Base-by-base conservation (phyloP, 2,329 filamentous ascomycete genomes). In the Ilyonectria destructans region DNA sequence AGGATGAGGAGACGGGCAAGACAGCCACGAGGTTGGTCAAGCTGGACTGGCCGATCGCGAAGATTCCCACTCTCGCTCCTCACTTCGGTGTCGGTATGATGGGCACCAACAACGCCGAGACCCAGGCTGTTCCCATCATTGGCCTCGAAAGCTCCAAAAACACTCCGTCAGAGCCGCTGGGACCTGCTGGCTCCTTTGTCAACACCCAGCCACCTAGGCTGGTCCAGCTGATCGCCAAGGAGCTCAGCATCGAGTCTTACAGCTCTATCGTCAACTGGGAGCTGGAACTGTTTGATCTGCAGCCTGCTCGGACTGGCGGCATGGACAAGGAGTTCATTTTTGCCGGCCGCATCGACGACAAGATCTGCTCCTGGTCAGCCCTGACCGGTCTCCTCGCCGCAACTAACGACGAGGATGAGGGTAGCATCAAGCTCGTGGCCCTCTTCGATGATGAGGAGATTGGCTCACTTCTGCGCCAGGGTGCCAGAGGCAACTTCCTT, bases 371-470 rank as follows among this genome's bases (percentile, higher is more conserved):
- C 35, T 98, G 94, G 91, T 90, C 95, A 8, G 96, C 96, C 8
- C 87, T 98, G 59, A 91, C 95, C 80, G 95, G 90, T 4, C 90
- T 99, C 0, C 86, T 98, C 31, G 90, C 92, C 57, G 90, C 91
- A 19, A 84, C 89, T 13, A 83, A 86, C 45, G 85, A 81, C 72
- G 84, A 87, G 1, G 80, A 84, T 10, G 88, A 92, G 68, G 88
- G 91, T n/a, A 88, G 92, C 61, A 90, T 98, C 81, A 97, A 97
- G 82, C 86, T 98, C 62, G 93, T 96, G 40, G 95, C 92, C n/a
- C 91, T 98, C 75, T 98, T 98, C 77, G 96, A 98, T 78, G 93
- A 98, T 77, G 96, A 99, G 81, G 96, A 99, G 81, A 97, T 99
- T 69, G 96, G 96, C 68, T 97, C 93, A 29, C 86, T 94, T 9